phyloP scores from a whole-genome alignment of 108 stramenopile genomes.

The Nitzschia palea region DNA sequence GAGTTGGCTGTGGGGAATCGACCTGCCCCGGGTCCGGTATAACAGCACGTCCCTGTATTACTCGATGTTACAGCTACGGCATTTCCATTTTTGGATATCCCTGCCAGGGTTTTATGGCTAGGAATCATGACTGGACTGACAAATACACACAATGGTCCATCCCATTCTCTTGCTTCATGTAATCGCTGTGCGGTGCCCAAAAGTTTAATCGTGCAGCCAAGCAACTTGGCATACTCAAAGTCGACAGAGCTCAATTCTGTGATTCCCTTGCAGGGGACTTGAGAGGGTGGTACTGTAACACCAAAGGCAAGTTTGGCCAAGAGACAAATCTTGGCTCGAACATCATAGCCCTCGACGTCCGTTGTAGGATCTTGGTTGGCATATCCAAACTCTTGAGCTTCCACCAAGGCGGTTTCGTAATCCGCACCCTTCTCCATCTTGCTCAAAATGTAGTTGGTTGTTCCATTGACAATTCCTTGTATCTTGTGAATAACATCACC shows the following conservation, averaged over 20 bases:
- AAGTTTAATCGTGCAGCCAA: conserved; percentile 92
- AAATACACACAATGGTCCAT: conserved; percentile 72
- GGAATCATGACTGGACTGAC: conserved; percentile 85
- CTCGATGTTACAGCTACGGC: conserved; percentile 68
- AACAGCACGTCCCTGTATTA: conserved; percentile 74
- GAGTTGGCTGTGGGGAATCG: conserved; percentile 94
- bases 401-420: conserved; percentile 64
- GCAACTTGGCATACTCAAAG: conserved; percentile 82
- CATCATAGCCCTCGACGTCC: conserved; percentile 92
- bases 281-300: conserved; percentile 53
- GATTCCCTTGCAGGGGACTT: conserved; percentile 83
- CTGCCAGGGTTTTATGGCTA: conserved; percentile 55
- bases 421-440: conserved; percentile 70
- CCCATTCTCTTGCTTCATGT: conserved; percentile 54
- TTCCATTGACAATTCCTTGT: conserved; percentile 78
- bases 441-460: conserved; percentile 85
- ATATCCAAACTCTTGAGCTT: conserved; percentile 81
- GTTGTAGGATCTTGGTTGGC: conserved; percentile 83
- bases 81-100: conserved; percentile 71
- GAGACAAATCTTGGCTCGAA: conserved; percentile 89
- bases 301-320: conserved; percentile 91
- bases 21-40: conserved; percentile 88
- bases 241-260: conserved; percentile 67
- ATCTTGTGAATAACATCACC: conserved; percentile 74
- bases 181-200: conserved; percentile 80